A percentile compares a stretch with the other conserved stretches of the same genome.
phyloP scores from a whole-genome alignment of 2,329 filamentous ascomycete species.

The Xylaria sp. region DNA sequence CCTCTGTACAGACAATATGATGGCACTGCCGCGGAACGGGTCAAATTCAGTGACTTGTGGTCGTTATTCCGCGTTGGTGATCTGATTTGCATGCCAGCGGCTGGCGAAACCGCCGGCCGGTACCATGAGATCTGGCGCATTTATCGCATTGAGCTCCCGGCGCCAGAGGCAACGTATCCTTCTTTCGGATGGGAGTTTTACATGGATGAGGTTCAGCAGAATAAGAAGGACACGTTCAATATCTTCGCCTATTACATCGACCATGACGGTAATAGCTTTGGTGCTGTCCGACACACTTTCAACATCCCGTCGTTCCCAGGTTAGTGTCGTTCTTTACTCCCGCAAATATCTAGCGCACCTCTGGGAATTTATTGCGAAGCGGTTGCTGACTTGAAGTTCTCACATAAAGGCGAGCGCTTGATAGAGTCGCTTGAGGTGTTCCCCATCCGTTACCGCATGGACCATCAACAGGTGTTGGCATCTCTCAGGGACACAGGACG shows the following conservation, averaged over 20 bases:
- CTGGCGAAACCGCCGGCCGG: conserved; percentile 51
- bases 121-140: conserved; percentile 56
- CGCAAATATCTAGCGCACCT: too few relatives aligned
- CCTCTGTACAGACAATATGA: conserved; percentile 50
- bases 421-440: conserved; percentile 54
- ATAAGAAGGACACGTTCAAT: conserved; percentile 50
- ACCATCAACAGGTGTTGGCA: conserved; percentile 52
- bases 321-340: neutral
- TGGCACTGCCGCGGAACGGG: conserved; percentile 46
- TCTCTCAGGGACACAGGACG: conserved; percentile 51
- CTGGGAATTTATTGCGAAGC: neutral
- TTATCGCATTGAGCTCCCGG: conserved; percentile 51
- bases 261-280: conserved; percentile 54
- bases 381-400: conserved; percentile 5
- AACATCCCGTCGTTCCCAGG: conserved; percentile 53
- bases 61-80: conserved; percentile 56
- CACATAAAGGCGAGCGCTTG: conserved; percentile 47
- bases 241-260: conserved; percentile 58
- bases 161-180: conserved; percentile 48
- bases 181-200: conserved; percentile 53
- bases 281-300: conserved; percentile 54
- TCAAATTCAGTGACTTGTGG: conserved; percentile 58
- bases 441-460: conserved; percentile 54
- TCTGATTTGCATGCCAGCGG: conserved; percentile 54
- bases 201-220: conserved; percentile 49